These are phyloP conservation scores for Gossypium trilobum DNA, from an alignment of 441 rosid genomes.

Conservation along the genomic window DNA sequence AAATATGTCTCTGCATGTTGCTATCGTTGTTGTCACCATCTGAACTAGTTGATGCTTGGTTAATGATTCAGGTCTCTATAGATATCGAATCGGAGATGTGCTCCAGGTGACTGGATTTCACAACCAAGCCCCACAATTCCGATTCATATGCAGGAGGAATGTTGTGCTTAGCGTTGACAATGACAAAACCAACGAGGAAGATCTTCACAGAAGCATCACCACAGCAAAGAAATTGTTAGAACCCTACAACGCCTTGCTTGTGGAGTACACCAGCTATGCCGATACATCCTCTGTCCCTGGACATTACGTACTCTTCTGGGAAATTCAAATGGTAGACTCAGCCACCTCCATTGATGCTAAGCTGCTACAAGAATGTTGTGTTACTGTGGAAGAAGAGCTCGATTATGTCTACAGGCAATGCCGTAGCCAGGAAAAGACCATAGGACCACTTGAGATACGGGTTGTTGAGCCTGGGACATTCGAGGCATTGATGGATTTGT, in stretches of 20 bases:
- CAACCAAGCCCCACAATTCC: conserved; percentile 75
- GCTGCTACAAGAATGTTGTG: conserved; percentile 59
- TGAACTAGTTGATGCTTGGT: not conserved
- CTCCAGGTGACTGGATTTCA: conserved; percentile 75
- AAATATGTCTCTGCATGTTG: not conserved
- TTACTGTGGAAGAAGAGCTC: conserved; percentile 62
- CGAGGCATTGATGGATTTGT: conserved; percentile 66
- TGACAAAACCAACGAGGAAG: conserved; percentile 90
- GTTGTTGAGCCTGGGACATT: conserved; percentile 60
- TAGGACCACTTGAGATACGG: conserved; percentile 75
- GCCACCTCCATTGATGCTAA: conserved; percentile 24
- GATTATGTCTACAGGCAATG: conserved; percentile 74
- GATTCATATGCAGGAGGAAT: conserved; percentile 83
- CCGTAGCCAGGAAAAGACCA: conserved; percentile 54
- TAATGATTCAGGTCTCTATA: conserved; percentile 40
- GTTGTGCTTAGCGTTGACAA: conserved; percentile 78
- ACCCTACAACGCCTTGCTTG: conserved; percentile 44
- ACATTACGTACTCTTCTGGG: conserved; percentile 85
- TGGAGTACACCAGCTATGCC: conserved; percentile 79
- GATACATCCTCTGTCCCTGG: conserved; percentile 77
- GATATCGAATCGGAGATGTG: conserved; percentile 80
- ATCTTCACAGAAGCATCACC: conserved; percentile 72
- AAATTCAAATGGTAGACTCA: conserved; percentile 29
- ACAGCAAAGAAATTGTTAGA: conserved; percentile 54
- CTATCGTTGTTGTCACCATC: not conserved